Conservation (phyloP, 2,329 filamentous ascomycete species). For the Metarhizium sp. region DNA sequence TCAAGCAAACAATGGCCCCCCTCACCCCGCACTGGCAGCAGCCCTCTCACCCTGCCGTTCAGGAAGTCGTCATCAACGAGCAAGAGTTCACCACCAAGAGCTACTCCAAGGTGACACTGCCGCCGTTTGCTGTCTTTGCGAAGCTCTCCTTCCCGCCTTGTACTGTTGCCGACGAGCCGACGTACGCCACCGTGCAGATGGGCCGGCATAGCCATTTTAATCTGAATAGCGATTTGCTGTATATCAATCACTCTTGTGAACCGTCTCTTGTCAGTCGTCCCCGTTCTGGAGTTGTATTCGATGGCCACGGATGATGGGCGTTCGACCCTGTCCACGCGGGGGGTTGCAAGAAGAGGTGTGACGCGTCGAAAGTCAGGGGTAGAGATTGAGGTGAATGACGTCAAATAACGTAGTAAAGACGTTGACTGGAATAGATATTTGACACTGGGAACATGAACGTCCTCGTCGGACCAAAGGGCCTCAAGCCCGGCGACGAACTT, state of each 20-base stretch:
- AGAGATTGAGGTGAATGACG: background rate
- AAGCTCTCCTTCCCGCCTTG: constrained; percentile 58
- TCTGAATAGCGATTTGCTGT: constrained; percentile 57
- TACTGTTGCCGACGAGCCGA: constrained; percentile 42
- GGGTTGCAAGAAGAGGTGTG: background rate
- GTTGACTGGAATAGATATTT: constrained; percentile 39
- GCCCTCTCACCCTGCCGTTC: constrained; percentile 50
- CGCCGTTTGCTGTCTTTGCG: constrained; percentile 56
- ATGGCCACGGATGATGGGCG: background rate
- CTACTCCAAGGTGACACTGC: constrained; percentile 42
- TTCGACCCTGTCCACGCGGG: background rate
- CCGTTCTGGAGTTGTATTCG: background rate
- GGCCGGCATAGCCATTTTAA: constrained; percentile 46
- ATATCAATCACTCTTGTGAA: constrained; percentile 61
- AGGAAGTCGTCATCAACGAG: constrained; percentile 45
- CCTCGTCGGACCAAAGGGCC: constrained; percentile 46
- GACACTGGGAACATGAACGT: constrained; percentile 48
- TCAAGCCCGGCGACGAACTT: constrained; percentile 47
- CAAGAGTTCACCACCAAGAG: constrained; percentile 51
- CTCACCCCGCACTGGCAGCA: constrained; percentile 49
- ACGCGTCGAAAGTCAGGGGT: background rate
- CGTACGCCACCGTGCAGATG: constrained; percentile 57
- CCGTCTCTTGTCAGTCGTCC: constrained; percentile 48
- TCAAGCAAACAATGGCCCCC: constrained; percentile 36
- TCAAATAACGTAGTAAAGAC: background rate